Base-by-base conservation (phyloP, 352 stramenopile genomes). In the Stephanocyclus meneghinianus region DNA sequence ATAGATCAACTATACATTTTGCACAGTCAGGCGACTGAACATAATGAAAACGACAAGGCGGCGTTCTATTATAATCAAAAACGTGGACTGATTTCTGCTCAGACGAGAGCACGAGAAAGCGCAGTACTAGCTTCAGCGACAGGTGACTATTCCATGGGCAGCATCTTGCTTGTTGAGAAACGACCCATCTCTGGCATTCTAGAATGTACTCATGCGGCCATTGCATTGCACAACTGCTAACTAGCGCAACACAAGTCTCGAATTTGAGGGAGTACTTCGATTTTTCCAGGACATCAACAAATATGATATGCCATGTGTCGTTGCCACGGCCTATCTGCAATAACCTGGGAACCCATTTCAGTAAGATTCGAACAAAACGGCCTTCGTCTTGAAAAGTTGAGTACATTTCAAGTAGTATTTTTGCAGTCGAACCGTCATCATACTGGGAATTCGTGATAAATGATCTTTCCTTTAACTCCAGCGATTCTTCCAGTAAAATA, bases 331-430 rank as follows among this genome's bases (percentile, higher is more conserved):
- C 35, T 21, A 35, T n/a, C 45, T 78, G 57, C 9, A 74, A 85
- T 32, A 92, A 68, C 21, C 65, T 50, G n/a, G 87, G 82, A 61
- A 90, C 71, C 80, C 83, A 92, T 62, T 89, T 91, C 2, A 91
- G 44, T 40, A 92, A 56, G 15, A 72, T 64, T 21, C 71, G 55
- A 32, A 57, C 71, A 47, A 89, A 60, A 18, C 40, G 50, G 29
- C 65, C 55, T 29, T 80, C 66, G 48, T 79, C 70, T n/a, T 68
- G 67, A 59, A 80, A 74, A 44, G 63, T 44, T 51, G 0, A 11
- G 60, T 64, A 69, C 53, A 44, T 56, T 18, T 59, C n/a, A 70
- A 76, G 62, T 18, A 80, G 59, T 60, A 16, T n/a, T 65, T 40
- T 71, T 60, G 45, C 51, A 74, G 59, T 47, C 57, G 57, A 45